phyloP scores from a whole-genome alignment of 192 early-diverging fungal species.

The Podila horticola region DNA sequence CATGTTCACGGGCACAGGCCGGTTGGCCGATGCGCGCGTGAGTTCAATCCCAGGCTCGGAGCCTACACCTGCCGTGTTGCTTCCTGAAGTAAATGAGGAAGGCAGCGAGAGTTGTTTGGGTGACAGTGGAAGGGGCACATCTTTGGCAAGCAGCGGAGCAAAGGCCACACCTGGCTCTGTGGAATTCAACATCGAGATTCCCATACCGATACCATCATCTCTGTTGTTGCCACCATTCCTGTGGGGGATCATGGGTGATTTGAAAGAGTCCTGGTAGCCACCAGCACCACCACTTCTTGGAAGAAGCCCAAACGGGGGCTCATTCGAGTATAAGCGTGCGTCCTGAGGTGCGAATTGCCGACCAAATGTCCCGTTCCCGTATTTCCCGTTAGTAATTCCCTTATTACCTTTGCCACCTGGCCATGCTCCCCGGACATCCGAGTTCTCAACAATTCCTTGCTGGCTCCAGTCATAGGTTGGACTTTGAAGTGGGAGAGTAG shows the following conservation, averaged over 20 bases:
- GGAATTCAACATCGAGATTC: background rate
- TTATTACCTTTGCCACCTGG: background rate
- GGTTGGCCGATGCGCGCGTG: conserved; percentile 9
- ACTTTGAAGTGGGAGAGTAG: background rate
- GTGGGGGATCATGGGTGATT: background rate
- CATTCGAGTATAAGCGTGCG: conserved; percentile 28
- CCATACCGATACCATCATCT: background rate
- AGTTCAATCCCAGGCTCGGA: conserved; percentile 42
- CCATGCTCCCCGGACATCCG: background rate
- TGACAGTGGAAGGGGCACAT: conserved; percentile 1
- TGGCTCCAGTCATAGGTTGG: background rate
- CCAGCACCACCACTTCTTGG: background rate
- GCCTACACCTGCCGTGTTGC: conserved; percentile 4
- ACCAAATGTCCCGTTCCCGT: conserved; percentile 13
- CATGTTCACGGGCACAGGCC: background rate
- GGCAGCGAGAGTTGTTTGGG: conserved; percentile 17
- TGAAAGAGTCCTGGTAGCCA: conserved; percentile 2
- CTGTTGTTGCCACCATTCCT: background rate
- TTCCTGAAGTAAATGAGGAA: conserved; percentile 23
- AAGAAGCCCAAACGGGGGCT: conserved; percentile 27
- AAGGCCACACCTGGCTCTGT: background rate
- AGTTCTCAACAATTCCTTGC: background rate
- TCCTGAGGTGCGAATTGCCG: conserved; percentile 38
- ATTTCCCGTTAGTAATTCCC: background rate
- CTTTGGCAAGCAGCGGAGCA: background rate